phyloP scores from a whole-genome alignment of 208 protist genomes.

The Angomonas deanei region DNA sequence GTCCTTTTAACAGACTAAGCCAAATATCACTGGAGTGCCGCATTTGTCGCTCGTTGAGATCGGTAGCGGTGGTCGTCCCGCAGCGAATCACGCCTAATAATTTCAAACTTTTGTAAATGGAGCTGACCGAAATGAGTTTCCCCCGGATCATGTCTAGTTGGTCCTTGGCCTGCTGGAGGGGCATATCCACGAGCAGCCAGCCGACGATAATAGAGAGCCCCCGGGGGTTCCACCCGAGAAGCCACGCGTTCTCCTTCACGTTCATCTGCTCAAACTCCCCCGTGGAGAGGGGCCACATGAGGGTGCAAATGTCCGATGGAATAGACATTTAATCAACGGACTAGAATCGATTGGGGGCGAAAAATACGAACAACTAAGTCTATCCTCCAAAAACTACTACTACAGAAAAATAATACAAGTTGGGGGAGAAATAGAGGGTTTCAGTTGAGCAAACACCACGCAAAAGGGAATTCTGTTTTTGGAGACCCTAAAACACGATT shows the following conservation, averaged over 20 bases:
- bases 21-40: conserved; percentile 68
- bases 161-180: conserved; percentile 25
- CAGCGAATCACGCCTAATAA: conserved; percentile 51
- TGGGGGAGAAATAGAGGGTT: too few species aligned
- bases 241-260: conserved; percentile 28
- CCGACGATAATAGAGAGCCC: conserved; percentile 67
- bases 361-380: too few species aligned
- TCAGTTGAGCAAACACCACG: too few species aligned
- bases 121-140: conserved; percentile 15
- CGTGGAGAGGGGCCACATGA: conserved; percentile 57
- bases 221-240: conserved; percentile 80
- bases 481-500: too few species aligned
- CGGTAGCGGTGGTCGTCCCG: background rate
- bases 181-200: conserved; percentile 34
- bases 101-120: conserved; percentile 26
- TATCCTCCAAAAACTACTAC: too few species aligned
- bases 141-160: conserved; percentile 30
- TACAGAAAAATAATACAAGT: too few species aligned
- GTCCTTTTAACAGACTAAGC: conserved; percentile 64
- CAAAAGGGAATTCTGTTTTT: too few species aligned
- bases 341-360: too few species aligned
- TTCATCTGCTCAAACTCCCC: background rate
- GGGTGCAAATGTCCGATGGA: conserved; percentile 54
- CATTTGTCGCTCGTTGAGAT: background rate
- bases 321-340: too few species aligned